Conservation (phyloP, 306 rosid genomes). For the Acmispon strigosus region DNA sequence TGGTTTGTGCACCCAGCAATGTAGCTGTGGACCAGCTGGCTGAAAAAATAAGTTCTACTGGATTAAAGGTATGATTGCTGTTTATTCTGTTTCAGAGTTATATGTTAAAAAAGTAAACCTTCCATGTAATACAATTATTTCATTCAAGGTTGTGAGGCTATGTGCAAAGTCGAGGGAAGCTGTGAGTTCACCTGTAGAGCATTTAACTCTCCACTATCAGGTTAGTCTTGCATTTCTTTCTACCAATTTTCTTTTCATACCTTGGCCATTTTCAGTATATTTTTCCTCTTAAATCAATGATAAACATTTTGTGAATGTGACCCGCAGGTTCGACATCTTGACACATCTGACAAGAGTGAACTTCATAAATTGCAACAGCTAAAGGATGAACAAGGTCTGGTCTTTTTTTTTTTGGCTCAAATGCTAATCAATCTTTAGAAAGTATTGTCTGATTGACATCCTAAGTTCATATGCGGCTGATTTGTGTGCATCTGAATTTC, state of each 20-base stretch:
- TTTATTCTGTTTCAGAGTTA: background rate
- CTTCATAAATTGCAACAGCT: conserved; percentile 89
- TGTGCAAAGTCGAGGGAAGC: conserved; percentile 99
- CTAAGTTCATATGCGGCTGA: background rate
- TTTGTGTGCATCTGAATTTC: background rate
- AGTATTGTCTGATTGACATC: background rate
- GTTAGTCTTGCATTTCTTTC: conserved; percentile 29
- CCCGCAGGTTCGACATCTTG: conserved; percentile 93
- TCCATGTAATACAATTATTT: conserved; percentile 8
- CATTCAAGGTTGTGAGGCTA: conserved; percentile 85
- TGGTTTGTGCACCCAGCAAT: conserved; percentile 99
- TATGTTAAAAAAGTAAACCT: background rate
- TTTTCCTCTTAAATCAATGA: background rate
- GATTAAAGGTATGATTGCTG: conserved; percentile 71
- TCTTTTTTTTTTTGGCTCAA: background rate
- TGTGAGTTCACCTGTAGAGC: conserved; percentile 99
- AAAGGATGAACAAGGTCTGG: conserved; percentile 95
- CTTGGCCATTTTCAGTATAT: background rate
- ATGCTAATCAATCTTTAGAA: background rate
- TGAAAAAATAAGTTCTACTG: conserved; percentile 97
- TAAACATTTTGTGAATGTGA: conserved; percentile 3
- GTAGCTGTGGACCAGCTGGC: conserved; percentile 98
- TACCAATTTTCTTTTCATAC: background rate
- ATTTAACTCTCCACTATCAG: conserved; percentile 98
- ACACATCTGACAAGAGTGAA: conserved; percentile 98